A percentile compares a stretch with the other conserved stretches of the same genome.
phyloP scores from a whole-genome alignment of 306 rosid genomes.

The Canavalia ensiformis region DNA sequence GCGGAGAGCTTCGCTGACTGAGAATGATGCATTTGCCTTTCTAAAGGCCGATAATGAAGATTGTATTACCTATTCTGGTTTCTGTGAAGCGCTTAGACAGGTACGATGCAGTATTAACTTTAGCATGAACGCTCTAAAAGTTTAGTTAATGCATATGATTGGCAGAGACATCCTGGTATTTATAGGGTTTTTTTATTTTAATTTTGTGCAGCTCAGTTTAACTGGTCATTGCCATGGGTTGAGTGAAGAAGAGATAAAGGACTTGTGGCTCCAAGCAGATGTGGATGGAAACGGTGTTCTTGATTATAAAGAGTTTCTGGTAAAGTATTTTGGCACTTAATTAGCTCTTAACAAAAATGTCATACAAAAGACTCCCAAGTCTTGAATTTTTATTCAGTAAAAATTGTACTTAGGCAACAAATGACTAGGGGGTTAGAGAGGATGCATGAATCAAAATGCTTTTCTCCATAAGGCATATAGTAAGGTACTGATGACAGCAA shows the following conservation, averaged over 20 bases:
- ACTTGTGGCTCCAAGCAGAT: constrained; percentile 78
- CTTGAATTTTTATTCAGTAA: neutral
- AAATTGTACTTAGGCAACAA: constrained; percentile 9
- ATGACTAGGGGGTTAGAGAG: constrained; percentile 12
- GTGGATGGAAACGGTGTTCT: constrained; percentile 69
- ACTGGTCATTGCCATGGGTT: constrained; percentile 78
- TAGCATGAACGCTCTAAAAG: constrained; percentile 7
- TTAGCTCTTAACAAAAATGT: constrained; percentile 18
- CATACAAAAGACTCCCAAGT: neutral
- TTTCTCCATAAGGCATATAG: constrained; percentile 4
- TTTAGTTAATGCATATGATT: neutral
- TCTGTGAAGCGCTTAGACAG: constrained; percentile 81
- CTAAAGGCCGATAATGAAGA: constrained; percentile 76
- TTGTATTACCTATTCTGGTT: constrained; percentile 71
- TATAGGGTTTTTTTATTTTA: neutral
- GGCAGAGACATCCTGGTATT: constrained; percentile 27
- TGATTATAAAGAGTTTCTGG: constrained; percentile 77
- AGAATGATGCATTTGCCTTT: constrained; percentile 74
- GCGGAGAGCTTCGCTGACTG: constrained; percentile 71
- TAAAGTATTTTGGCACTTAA: constrained; percentile 43
- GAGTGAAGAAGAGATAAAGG: constrained; percentile 68
- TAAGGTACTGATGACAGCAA: neutral
- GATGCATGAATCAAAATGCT: constrained; percentile 12
- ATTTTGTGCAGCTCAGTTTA: constrained; percentile 70
- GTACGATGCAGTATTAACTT: constrained; percentile 45